Base-by-base conservation (phyloP, 2,329 filamentous ascomycete species). In the Paracamarosporium sp. region DNA sequence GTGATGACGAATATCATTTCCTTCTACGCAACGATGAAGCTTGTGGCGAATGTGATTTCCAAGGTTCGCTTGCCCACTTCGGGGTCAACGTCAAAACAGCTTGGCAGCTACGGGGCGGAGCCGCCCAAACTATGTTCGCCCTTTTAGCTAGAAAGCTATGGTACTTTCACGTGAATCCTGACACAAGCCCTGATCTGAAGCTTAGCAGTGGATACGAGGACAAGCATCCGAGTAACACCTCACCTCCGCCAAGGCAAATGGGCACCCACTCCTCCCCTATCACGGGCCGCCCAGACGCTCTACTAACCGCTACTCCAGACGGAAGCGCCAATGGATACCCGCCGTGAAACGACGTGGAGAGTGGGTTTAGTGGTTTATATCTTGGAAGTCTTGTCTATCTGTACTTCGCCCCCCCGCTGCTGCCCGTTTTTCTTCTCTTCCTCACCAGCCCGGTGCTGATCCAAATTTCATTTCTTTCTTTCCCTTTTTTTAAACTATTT, bases 121-220 rank as follows among this genome's bases (percentile, higher is more conserved):
- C 46, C 60, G 57, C 62, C 65, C 65, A 68, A 66, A 63, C 40
- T 44, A 57, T 30, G 27, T 51, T 51, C 56, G 53, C 60, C 60
- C 54, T 58, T 55, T 45, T 15, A 22, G 48, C 31, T 36, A 50
- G 28, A 5, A 44, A 13, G 38, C 15, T 47, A 59, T 41, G 20
- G 33, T 36, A 51, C 30, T 25, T 58, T 69, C 57, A 66, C 60
- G 59, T 66, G 64, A 65, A 60, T 55, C 56, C 56, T 61, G 57
- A 62, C 51, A 56, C 60, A 65, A 53, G 59, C 64, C 57, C 68
- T 69, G 65, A 67, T 72, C 66, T 64, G 66, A 67, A 62, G 61
- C 65, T 67, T 53, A 53, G 56, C 59, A 57, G 71, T 73, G 72
- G 70, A 58, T 69, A 67, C 67, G 46, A 67, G 65, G 68, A 64